These are phyloP conservation scores for Cynara cardunculus DNA, from an alignment of 129 eudicot genomes.

Conservation along the genomic window DNA sequence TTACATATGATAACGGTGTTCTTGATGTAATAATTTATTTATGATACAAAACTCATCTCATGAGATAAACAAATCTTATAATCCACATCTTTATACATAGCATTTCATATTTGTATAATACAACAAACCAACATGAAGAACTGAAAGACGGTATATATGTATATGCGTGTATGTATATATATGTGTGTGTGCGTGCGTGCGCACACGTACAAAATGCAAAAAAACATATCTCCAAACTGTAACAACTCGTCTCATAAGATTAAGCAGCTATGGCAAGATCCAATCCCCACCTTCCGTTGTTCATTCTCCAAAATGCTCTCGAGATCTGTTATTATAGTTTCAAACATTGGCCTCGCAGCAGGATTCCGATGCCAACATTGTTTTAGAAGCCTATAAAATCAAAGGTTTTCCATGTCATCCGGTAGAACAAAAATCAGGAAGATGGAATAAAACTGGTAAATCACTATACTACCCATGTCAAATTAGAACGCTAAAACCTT, in stretches of 20 bases:
- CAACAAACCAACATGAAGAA: constrained; percentile 5
- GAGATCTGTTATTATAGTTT: constrained; percentile 42
- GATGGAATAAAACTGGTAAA: too few species aligned
- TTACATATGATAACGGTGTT: too few species aligned
- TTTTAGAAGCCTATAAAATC: constrained; percentile 42
- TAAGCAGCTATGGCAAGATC: constrained; percentile 29
- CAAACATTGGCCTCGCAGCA: constrained; percentile 46
- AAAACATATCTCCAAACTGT: not conserved
- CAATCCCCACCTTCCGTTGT: constrained; percentile 17
- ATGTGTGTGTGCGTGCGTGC: not conserved
- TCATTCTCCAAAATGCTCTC: constrained; percentile 36
- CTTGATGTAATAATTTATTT: too few species aligned
- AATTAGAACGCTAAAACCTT: not conserved
- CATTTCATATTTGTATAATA: not conserved
- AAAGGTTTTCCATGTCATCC: not conserved
- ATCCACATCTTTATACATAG: constrained; percentile 5
- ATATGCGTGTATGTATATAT: not conserved
- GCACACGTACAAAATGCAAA: not conserved
- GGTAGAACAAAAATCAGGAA: not conserved
- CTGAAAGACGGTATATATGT: not conserved
- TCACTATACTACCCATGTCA: not conserved
- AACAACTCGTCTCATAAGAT: constrained; percentile 21
- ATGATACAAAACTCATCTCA: constrained; percentile 13
- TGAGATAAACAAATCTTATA: constrained; percentile 14
- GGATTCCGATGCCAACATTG: constrained; percentile 59